These are phyloP conservation scores for Lantana camara DNA, from an alignment of 257 asterid species.

Conservation along the genomic window DNA sequence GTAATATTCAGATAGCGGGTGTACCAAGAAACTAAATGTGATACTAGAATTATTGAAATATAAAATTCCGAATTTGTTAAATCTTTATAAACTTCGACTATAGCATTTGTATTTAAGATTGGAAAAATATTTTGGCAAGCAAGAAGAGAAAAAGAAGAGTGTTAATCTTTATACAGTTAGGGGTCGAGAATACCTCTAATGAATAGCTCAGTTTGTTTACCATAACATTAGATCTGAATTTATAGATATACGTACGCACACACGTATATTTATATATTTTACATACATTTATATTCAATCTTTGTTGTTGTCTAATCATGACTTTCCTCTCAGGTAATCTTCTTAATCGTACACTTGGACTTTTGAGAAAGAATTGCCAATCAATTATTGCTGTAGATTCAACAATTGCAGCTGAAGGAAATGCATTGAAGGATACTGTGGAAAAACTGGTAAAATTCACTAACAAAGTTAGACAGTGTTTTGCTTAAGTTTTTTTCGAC, in stretches of 20 bases:
- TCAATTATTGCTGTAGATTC: constrained; percentile 79
- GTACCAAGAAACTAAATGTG: neutral
- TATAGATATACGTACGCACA: neutral
- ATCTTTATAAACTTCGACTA: neutral
- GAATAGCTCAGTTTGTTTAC: neutral
- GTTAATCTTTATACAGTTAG: neutral
- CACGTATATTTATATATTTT: neutral
- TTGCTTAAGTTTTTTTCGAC: no score
- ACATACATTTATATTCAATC: no score
- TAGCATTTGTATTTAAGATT: neutral
- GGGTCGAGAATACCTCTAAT: neutral
- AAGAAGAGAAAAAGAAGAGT: neutral
- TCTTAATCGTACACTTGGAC: constrained; percentile 96
- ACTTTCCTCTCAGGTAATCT: constrained; percentile 74
- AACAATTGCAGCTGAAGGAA: constrained; percentile 79
- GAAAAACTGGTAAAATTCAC: constrained; percentile 69
- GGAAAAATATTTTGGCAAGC: neutral
- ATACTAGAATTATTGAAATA: neutral
- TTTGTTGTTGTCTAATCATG: constrained; percentile 23
- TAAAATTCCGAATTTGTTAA: neutral
- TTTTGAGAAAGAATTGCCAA: constrained; percentile 81
- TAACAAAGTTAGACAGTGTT: neutral
- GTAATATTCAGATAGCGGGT: neutral
- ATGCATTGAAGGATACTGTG: constrained; percentile 61
- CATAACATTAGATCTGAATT: neutral